phyloP scores from a whole-genome alignment of 495 filamentous ascomycete species.

The Aspergillus carlsbadensis region DNA sequence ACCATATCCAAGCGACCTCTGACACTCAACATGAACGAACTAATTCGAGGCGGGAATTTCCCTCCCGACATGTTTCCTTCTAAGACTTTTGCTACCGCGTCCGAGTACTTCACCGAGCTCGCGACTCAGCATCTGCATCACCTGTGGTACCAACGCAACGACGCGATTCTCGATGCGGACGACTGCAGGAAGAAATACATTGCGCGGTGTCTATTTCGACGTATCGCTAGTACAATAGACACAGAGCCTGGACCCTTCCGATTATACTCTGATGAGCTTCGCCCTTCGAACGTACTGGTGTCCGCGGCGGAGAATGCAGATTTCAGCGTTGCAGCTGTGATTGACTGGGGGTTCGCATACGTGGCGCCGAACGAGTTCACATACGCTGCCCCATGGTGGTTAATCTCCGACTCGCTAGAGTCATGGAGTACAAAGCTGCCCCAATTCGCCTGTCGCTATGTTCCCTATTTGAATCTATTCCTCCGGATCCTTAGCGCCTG shows the following conservation, averaged over 20 bases:
- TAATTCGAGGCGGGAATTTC: conserved; percentile 27
- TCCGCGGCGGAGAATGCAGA: neutral
- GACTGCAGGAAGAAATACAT: conserved; percentile 42
- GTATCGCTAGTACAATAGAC: conserved; percentile 22
- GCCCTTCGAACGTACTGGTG: conserved; percentile 25
- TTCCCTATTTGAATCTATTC: conserved; percentile 16
- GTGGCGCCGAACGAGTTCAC: conserved; percentile 15
- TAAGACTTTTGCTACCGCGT: conserved; percentile 35
- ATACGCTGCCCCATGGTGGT: conserved; percentile 42
- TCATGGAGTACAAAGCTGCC: conserved; percentile 28
- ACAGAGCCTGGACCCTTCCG: conserved; percentile 2
- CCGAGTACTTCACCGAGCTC: conserved; percentile 32
- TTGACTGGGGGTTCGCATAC: conserved; percentile 18
- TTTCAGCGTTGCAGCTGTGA: conserved; percentile 6
- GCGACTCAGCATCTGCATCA: conserved; percentile 42
- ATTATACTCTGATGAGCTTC: conserved; percentile 26
- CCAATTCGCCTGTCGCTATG: conserved; percentile 11
- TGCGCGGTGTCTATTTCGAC: conserved; percentile 38
- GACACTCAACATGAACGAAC: conserved; percentile 30
- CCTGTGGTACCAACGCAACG: conserved; percentile 39
- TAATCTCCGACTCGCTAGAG: conserved; percentile 36
- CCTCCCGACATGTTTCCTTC: conserved; percentile 33
- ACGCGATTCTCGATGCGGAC: conserved; percentile 32
- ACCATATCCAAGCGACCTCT: conserved; percentile 21
- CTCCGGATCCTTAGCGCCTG: conserved; percentile 10